Conservation (phyloP, 1,284 basidiomycete species). For the Meripilus lineatus region DNA sequence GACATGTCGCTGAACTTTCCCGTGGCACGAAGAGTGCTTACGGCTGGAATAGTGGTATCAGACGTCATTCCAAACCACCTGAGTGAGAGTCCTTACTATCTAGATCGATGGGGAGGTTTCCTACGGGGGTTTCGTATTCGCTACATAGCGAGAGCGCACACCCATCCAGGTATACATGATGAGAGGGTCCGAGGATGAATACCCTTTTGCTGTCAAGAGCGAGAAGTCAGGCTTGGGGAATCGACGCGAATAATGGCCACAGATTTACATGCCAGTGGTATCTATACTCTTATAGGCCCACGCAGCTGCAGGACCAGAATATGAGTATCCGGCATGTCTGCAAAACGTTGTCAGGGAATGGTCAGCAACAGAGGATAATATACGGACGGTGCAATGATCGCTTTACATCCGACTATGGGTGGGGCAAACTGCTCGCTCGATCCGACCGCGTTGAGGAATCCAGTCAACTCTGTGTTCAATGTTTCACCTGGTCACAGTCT, state of each 20-base stretch:
- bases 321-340: conserved; percentile 95
- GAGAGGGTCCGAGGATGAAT: conserved; percentile 94
- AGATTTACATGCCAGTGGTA: conserved; percentile 68
- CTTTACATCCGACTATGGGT: conserved; percentile 79
- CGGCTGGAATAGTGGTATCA: conserved; percentile 46
- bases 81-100: conserved; percentile 64
- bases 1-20: conserved; percentile 73
- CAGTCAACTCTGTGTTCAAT: conserved; percentile 57
- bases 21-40: conserved; percentile 62
- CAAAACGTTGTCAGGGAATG: conserved; percentile 6
- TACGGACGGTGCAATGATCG: conserved; percentile 92
- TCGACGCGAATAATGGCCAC: too few relatives aligned
- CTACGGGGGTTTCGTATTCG: conserved; percentile 84
- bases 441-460: conserved; percentile 62
- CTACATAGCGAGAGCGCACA: conserved; percentile 82
- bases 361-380: conserved; percentile 6
- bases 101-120: conserved; percentile 74
- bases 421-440: conserved; percentile 42
- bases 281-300: conserved; percentile 95
- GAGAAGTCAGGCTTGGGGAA: conserved; percentile 5
- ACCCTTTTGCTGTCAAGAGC: conserved; percentile 68
- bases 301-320: conserved; percentile 91
- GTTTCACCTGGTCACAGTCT: conserved; percentile 37
- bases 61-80: conserved; percentile 2
- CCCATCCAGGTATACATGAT: conserved; percentile 84